These are phyloP conservation scores for Tetradesmus lagerheimii DNA, from an alignment of 139 green algal genomes.

Conservation along the genomic window DNA sequence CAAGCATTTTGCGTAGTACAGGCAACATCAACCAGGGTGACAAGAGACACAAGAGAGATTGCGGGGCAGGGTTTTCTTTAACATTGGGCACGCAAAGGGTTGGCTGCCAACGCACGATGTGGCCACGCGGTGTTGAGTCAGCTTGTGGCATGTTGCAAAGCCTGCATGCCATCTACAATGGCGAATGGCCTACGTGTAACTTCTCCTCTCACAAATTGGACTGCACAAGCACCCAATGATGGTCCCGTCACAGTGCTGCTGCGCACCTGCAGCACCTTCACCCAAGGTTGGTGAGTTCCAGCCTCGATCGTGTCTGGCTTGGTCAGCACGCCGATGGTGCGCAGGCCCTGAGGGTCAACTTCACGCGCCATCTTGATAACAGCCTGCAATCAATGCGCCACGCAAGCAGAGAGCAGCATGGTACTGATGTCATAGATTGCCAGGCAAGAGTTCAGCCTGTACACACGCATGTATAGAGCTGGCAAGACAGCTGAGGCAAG, in stretches of 20 bases:
- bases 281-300: not conserved
- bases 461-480: not conserved
- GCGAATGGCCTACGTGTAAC: not conserved
- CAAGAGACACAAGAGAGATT: too few species aligned
- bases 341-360: not conserved
- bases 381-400: not conserved
- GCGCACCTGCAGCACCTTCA: not conserved
- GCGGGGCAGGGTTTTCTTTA: too few species aligned
- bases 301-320: conserved; percentile 19
- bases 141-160: too few species aligned
- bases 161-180: not conserved
- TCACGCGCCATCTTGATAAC: conserved; percentile 3
- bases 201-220: not conserved
- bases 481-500: too few species aligned
- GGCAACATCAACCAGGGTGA: too few species aligned
- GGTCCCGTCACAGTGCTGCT: too few species aligned
- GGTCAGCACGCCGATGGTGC: conserved; percentile 40
- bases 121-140: too few species aligned
- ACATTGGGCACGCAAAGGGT: too few species aligned
- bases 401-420: not conserved
- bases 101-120: too few species aligned
- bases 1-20: too few species aligned
- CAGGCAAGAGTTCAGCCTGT: not conserved
- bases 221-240: too few species aligned
- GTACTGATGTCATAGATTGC: too few species aligned